A percentile compares a stretch with the other conserved stretches of the same genome.
These are phyloP conservation scores for Lagenidium giganteum DNA, from an alignment of 352 stramenopile genomes.

Conservation along the genomic window DNA sequence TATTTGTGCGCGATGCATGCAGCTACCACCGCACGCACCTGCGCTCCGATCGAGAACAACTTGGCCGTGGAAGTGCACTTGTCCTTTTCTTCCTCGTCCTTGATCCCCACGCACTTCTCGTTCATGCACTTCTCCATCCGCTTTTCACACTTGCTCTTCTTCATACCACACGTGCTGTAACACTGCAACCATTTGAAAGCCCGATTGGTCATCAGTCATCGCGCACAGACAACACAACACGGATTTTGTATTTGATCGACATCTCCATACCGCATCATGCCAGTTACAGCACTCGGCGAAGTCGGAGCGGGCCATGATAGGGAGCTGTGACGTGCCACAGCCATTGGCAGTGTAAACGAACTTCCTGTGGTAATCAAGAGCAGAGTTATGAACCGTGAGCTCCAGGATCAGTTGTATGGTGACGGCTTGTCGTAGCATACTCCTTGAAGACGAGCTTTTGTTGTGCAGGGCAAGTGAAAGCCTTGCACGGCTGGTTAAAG, in stretches of 20 bases:
- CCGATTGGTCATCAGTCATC: background rate
- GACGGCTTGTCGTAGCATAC: conserved; percentile 8
- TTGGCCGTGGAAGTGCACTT: conserved; percentile 60
- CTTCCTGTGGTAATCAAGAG: too few relatives aligned
- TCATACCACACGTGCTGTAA: conserved; percentile 77
- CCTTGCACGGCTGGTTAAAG: conserved; percentile 32
- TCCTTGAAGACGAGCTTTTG: conserved; percentile 20
- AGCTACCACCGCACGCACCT: too few relatives aligned
- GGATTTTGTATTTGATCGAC: background rate
- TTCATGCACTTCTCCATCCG: conserved; percentile 73
- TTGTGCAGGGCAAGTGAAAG: conserved; percentile 27
- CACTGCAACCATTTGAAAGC: too few relatives aligned
- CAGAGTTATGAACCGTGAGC: background rate
- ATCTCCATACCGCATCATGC: conserved; percentile 60
- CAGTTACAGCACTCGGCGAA: conserved; percentile 77
- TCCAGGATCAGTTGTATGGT: conserved; percentile 1
- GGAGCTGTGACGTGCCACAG: conserved; percentile 57
- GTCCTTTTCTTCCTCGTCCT: conserved; percentile 16
- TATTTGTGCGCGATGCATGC: too few relatives aligned
- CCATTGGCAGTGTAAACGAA: conserved; percentile 76
- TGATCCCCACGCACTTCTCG: conserved; percentile 29
- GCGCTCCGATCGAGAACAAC: conserved; percentile 56
- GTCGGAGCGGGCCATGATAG: conserved; percentile 35
- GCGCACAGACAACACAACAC: conserved; percentile 1
- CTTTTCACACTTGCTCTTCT: conserved; percentile 65